These are phyloP conservation scores for Monilinia vaccinii-corymbosi DNA, from an alignment of 2,329 filamentous ascomycete species.

Conservation along the genomic window DNA sequence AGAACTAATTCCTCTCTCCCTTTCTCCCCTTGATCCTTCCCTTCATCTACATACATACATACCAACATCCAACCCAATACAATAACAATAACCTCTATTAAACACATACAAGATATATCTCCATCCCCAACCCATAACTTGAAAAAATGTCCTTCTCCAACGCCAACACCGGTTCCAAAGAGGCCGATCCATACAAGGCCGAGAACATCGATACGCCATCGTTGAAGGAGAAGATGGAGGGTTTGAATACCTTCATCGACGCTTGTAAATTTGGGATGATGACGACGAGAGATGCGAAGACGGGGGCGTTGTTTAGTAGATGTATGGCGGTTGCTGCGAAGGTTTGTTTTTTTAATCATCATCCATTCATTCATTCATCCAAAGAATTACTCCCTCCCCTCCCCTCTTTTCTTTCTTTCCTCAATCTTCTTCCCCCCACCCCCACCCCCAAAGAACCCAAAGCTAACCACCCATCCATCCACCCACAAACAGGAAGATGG, in stretches of 20 bases:
- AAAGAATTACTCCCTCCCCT: too few species aligned
- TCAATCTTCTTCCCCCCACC: too few species aligned
- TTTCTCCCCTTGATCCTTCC: not conserved
- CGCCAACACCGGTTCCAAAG: conserved; percentile 50
- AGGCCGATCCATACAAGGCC: conserved; percentile 67
- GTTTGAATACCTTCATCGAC: conserved; percentile 61
- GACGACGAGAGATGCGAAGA: conserved; percentile 62
- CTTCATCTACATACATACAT: not conserved
- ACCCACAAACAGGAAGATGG: conserved; percentile 52
- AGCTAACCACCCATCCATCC: not conserved
- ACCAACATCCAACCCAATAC: not conserved
- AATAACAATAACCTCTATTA: not conserved
- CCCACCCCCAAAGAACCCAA: not conserved
- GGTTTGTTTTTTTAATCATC: conserved; percentile 44
- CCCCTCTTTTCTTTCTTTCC: too few species aligned
- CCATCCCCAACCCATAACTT: not conserved
- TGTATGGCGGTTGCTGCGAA: conserved; percentile 79
- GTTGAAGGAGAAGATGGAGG: conserved; percentile 67
- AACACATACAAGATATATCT: too few species aligned
- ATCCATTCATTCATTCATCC: too few species aligned
- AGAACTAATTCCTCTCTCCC: not conserved
- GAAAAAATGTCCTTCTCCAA: conserved; percentile 41
- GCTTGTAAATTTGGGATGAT: conserved; percentile 80
- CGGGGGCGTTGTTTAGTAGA: conserved; percentile 63
- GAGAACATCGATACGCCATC: conserved; percentile 56